These are phyloP conservation scores for Prunus mume DNA, from an alignment of 306 rosid genomes.

Conservation along the genomic window DNA sequence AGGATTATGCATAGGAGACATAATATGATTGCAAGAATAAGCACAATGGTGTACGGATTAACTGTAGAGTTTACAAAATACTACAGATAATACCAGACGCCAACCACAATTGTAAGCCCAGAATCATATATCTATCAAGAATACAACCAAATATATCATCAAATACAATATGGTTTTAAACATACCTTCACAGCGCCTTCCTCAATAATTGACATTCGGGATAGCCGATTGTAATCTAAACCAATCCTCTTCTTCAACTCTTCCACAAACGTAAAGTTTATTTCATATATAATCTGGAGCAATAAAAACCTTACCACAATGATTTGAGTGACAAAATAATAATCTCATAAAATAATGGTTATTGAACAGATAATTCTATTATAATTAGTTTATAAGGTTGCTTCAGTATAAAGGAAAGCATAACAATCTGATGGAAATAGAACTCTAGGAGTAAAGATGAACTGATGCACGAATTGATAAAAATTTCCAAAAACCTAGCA, in stretches of 20 bases:
- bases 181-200: constrained; percentile 69
- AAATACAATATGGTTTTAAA: constrained; percentile 10
- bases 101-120: neutral
- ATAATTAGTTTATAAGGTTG: neutral
- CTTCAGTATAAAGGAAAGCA: neutral
- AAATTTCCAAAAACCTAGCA: neutral
- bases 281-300: constrained; percentile 60
- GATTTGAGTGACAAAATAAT: constrained; percentile 14
- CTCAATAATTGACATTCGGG: constrained; percentile 72
- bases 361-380: neutral
- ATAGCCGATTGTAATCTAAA: constrained; percentile 54
- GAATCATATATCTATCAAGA: neutral
- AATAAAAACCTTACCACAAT: neutral
- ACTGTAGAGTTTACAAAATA: neutral
- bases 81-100: neutral
- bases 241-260: constrained; percentile 74
- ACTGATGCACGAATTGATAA: neutral
- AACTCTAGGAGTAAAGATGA: neutral
- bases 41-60: neutral
- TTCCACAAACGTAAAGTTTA: constrained; percentile 55
- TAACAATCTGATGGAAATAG: constrained; percentile 4
- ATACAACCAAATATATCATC: constrained; percentile 6
- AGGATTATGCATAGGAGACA: neutral
- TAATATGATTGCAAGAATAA: neutral
- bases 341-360: neutral